Evolutionary conservation across 1,284 basidiomycete genomes (phyloP), one percentile per base, ranked within the genome.

Genomic region (Ganoderma resinaceum): DNA sequence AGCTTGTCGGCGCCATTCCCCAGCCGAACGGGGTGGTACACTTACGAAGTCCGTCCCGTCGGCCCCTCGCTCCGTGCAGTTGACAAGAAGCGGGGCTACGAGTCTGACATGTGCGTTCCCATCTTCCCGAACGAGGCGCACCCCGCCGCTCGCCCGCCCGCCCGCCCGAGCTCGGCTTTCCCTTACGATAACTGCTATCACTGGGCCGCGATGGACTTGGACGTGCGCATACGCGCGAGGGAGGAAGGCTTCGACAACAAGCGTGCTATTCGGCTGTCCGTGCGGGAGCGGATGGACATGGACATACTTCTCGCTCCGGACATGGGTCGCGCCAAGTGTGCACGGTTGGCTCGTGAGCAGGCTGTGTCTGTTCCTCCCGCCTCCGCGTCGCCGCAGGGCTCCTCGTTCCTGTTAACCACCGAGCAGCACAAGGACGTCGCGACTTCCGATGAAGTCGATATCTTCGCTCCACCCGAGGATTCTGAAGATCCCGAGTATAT

Each of bases 181-280:
- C 67, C 67, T 1, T 69, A 35, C 23, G 23, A 31, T 18, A 69
- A 69, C 40, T 69, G 67, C 58, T 69, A 63, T 31, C 67, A 69
- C 31, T 69, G 67, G 67, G 6, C 42, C 3, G 33, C 6, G 20
- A 29, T 29, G 37, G 55, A 53, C 1, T 8, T 63, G 16, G 43
- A 55, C 16, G n/a, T 65, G 20, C 57, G 62, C 0, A 42, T 68
- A 2, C 63, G 33, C 12, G 8, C 26, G 14, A 7, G 46, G 2
- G 42, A 62, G 23, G 55, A 60, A 23, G 33, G 29, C 0, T 67
- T 62, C 20, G 35, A 62, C 33, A 18, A 40, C 43, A 12, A n/a
- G 6, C 52, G 52, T 8, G 52, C 52, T 29, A 33, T 55, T 9
- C 3, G 26, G 11, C 29, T 55, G 16, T 3, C 16, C 16, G 52